Base-by-base conservation (phyloP, 2,329 filamentous ascomycete species). In the Alternaria dauci region DNA sequence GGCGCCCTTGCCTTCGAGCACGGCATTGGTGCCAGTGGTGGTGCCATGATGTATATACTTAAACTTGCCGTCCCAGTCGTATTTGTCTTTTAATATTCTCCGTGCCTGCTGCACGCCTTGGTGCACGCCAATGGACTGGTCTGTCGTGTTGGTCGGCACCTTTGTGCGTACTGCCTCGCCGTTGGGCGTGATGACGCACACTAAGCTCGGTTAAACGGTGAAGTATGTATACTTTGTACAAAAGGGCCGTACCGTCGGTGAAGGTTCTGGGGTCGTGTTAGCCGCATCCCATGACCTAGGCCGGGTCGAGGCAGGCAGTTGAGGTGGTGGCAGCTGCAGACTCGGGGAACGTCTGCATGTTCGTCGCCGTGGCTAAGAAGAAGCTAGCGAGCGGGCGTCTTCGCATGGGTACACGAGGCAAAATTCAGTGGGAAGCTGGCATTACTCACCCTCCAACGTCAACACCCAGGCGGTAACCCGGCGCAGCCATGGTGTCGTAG, bases 41-140 rank as follows among this genome's bases (percentile, higher is more conserved):
- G 82, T 84, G 8, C 82, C 82, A 66, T 84, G 82, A 52, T 84
- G 82, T 50, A 84, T 81, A 64, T 81, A 82, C 23, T 81, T 76
- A 61, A 84, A 83, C 44, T 76, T 77, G n/a, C 80, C 81, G 1
- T 78, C 71, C 80, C 80, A 83, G 60, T 66, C 61, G 61, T 79
- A 79, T 20, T 75, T 71, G 3, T 77, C 71, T 51, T 80, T 73
- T 4, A 84, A 66, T 8, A 78, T 70, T 26, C 74, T 69, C 23
- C 80, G 78, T 2, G 78, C 81, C 62, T 83, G 81, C 2, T 67
- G 55, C 48, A 84, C 82, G 18, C 81, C 82, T 34, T 83, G 71
- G 39, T 80, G 78, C 54, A 84, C 81, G 5, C 81, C 81, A 20
- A 83, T 77, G 48, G 81, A 84, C 70, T 84, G 82, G 60, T 84